Percentiles rank a stretch among this genome's conserved stretches.
Conservation (phyloP, 768 basidiomycete genomes). For the Mycena leptocephala region DNA sequence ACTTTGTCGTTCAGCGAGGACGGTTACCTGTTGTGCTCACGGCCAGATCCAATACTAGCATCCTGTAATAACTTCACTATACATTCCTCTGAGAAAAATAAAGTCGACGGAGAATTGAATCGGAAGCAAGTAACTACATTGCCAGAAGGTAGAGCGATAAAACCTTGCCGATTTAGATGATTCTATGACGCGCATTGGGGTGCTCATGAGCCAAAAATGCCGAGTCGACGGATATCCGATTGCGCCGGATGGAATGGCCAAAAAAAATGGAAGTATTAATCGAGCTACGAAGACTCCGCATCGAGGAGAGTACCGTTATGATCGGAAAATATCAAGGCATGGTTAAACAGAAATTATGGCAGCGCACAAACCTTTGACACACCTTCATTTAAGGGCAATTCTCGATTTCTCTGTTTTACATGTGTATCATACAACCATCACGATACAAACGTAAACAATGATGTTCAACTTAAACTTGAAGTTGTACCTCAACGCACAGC, state of each 20-base stretch:
- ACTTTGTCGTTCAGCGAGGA: conserved; percentile 50
- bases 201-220: neutral
- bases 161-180: neutral
- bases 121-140: neutral
- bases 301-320: neutral
- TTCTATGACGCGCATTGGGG: neutral
- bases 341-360: neutral
- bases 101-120: too few relatives aligned
- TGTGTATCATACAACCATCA: conserved; percentile 3
- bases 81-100: too few relatives aligned
- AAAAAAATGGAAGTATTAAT: neutral
- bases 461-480: conserved; percentile 12
- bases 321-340: neutral
- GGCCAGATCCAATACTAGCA: neutral
- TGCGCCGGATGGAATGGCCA: neutral
- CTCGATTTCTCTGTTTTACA: neutral
- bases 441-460: conserved; percentile 7
- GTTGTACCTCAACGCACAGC: neutral
- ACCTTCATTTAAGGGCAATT: too few relatives aligned
- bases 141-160: neutral
- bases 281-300: conserved; percentile 15
- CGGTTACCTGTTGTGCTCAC: conserved; percentile 42
- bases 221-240: conserved; percentile 15
- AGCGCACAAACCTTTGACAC: neutral
- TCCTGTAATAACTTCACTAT: neutral